A percentile compares a stretch with the other conserved stretches of the same genome.
These are phyloP conservation scores for Daldinia sp. DNA, from an alignment of 2,329 filamentous ascomycete genomes.

Conservation along the genomic window DNA sequence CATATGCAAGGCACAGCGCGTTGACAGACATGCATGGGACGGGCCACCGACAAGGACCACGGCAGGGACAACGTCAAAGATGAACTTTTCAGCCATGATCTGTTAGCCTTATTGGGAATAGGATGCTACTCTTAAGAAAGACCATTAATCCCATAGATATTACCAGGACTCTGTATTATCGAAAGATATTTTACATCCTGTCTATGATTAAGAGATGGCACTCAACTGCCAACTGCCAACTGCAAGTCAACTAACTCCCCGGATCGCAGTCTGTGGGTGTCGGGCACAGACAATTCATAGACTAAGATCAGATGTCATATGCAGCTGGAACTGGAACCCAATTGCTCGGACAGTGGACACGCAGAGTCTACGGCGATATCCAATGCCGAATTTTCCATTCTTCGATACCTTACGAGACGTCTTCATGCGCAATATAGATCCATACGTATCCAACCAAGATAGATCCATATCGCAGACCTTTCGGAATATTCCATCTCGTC, in stretches of 20 bases:
- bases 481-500: slow-evolving; percentile 23
- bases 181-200: slow-evolving; percentile 14
- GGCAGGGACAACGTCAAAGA: neutral
- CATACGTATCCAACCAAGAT: neutral
- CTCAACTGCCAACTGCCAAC: neutral
- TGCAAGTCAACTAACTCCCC: slow-evolving; percentile 25
- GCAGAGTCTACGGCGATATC: slow-evolving; percentile 13
- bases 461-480: neutral
- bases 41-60: slow-evolving; percentile 21
- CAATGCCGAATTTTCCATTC: neutral
- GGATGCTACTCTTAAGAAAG: slow-evolving; percentile 26
- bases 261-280: slow-evolving; percentile 23
- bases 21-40: slow-evolving; percentile 31
- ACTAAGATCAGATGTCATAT: slow-evolving; percentile 26
- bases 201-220: neutral
- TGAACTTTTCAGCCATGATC: slow-evolving; percentile 18
- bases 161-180: slow-evolving; percentile 8
- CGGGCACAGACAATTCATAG: slow-evolving; percentile 14
- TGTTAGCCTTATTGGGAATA: slow-evolving; percentile 30
- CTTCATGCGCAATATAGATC: neutral
- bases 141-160: slow-evolving; percentile 14
- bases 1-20: slow-evolving; percentile 36
- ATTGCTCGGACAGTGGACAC: slow-evolving; percentile 34
- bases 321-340: slow-evolving; percentile 20
- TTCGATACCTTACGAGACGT: slow-evolving; percentile 12